These are phyloP conservation scores for Aureoboletus auriporus DNA, from an alignment of 768 basidiomycete genomes.

Conservation along the genomic window DNA sequence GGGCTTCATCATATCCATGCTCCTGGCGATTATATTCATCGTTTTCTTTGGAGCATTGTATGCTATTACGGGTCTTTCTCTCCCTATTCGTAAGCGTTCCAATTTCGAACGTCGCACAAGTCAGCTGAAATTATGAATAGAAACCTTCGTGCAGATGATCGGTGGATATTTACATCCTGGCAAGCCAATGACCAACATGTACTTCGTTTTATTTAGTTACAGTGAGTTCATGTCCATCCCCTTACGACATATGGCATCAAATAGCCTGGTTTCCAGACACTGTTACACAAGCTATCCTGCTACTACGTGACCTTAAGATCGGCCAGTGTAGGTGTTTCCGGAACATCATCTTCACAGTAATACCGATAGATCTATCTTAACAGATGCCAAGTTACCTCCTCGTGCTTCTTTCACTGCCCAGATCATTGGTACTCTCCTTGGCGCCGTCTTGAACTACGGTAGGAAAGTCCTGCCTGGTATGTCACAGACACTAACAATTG, in stretches of 20 bases:
- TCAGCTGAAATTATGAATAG: conserved; percentile 4
- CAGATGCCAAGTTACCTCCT: conserved; percentile 54
- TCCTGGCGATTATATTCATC: conserved; percentile 46
- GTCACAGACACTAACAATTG: not conserved
- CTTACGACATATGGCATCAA: conserved; percentile 34
- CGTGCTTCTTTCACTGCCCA: conserved; percentile 61
- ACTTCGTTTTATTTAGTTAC: conserved; percentile 41
- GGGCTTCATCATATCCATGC: conserved; percentile 47
- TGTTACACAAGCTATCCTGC: conserved; percentile 42
- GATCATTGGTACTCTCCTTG: conserved; percentile 52
- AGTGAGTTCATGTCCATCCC: conserved; percentile 27
- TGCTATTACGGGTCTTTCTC: conserved; percentile 41
- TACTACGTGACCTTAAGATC: conserved; percentile 56
- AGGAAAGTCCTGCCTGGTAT: not conserved
- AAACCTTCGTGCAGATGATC: conserved; percentile 34
- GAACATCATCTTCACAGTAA: conserved; percentile 13
- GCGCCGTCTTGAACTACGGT: conserved; percentile 45
- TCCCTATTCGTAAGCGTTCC: conserved; percentile 19
- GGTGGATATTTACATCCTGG: conserved; percentile 35
- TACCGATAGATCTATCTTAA: conserved; percentile 29
- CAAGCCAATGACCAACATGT: conserved; percentile 43
- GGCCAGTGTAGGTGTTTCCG: conserved; percentile 17
- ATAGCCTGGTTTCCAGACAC: conserved; percentile 38
- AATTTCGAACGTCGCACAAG: not conserved
- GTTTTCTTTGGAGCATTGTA: conserved; percentile 52